Base-by-base conservation (phyloP, 2,329 filamentous ascomycete genomes). In the Diplodia intermedia region DNA sequence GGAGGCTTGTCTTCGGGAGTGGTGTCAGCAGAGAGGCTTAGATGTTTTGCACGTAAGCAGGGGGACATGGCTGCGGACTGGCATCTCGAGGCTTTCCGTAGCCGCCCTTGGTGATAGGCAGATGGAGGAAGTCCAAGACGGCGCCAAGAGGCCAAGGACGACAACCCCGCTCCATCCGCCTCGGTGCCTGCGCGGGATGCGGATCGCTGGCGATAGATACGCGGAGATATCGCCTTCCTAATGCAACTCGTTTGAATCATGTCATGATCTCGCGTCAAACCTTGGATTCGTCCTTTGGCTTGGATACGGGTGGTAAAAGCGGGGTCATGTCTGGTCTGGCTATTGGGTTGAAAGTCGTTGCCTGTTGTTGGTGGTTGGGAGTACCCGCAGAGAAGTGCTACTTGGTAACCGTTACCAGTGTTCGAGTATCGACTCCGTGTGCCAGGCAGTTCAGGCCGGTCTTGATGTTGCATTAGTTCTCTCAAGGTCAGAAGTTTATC, bases 101-200 rank as follows among this genome's bases (percentile, higher is more conserved):
- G 26, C 29, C 40, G 40, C 31, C 15, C 57, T 62, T 62, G 57
- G 60, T 50, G 60, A 38, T 63, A 63, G 60, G 31, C 47, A 20
- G 43, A 63, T 63, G 18, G 40, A 63, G 60, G 60, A 63, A 52
- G 60, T 63, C 60, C 60, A 52, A 63, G 60, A 63, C 12, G 15
- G 6, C n/a, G 60, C 60, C 60, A 63, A 63, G 18, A 11, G 12
- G 60, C 60, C 60, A 63, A 63, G 60, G 18, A 26, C n/a, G 31
- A 47, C 29, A 38, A 63, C 60, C 60, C 60, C 60, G 47, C 60
- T 63, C 47, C 12, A 9, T n/a, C 47, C 43, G 50, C 38, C 29
- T 36, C 43, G 38, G 4, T 31, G 40, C 57, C 23, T n/a, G 57
- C 43, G 57, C 18, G 43, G 40, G 31, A 50, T 52, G 43, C 43